A percentile compares a stretch with the other conserved stretches of the same genome.
These are phyloP conservation scores for Lagenaria siceraria DNA, from an alignment of 306 rosid genomes.

Conservation along the genomic window DNA sequence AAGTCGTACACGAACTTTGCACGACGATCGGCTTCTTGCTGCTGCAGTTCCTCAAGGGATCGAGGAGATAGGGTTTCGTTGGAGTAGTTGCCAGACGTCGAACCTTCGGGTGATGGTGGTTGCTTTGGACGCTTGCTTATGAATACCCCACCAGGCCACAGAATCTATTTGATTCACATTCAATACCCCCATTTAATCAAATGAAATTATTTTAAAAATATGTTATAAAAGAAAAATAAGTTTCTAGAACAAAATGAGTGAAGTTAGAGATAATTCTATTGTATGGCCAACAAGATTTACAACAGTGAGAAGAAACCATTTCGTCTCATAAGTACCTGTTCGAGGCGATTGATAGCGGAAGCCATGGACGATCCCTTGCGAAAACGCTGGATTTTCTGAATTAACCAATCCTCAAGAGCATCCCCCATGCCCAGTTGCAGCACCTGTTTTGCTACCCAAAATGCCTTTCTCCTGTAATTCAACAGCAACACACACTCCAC, in stretches of 20 bases:
- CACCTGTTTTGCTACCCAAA: slow-evolving; percentile 96
- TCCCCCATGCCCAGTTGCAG: slow-evolving; percentile 99
- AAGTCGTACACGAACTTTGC: slow-evolving; percentile 84
- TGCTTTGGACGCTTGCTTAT: slow-evolving; percentile 86
- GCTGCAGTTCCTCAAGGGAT: slow-evolving; percentile 37
- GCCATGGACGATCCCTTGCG: slow-evolving; percentile 88
- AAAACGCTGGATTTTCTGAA: slow-evolving; percentile 64
- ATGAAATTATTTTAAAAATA: background rate
- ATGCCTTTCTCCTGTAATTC: slow-evolving; percentile 67
- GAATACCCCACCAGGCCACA: slow-evolving; percentile 98
- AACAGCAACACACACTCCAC: background rate
- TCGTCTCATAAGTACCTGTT: slow-evolving; percentile 33
- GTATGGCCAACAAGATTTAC: background rate
- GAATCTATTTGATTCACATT: slow-evolving; percentile 40
- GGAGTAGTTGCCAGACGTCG: slow-evolving; percentile 26
- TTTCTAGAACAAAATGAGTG: too few species aligned
- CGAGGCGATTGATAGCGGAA: slow-evolving; percentile 67
- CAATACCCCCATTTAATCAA: background rate
- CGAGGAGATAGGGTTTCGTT: slow-evolving; percentile 37
- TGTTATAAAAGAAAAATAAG: too few species aligned
- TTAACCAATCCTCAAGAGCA: slow-evolving; percentile 97
- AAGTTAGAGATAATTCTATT: too few species aligned
- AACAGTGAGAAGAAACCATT: background rate
- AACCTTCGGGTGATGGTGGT: slow-evolving; percentile 35
- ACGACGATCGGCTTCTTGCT: slow-evolving; percentile 59